A percentile compares a stretch with the other conserved stretches of the same genome.
Conservation (phyloP, 495 filamentous ascomycete species). For the Saxophila tyrrhenica region DNA sequence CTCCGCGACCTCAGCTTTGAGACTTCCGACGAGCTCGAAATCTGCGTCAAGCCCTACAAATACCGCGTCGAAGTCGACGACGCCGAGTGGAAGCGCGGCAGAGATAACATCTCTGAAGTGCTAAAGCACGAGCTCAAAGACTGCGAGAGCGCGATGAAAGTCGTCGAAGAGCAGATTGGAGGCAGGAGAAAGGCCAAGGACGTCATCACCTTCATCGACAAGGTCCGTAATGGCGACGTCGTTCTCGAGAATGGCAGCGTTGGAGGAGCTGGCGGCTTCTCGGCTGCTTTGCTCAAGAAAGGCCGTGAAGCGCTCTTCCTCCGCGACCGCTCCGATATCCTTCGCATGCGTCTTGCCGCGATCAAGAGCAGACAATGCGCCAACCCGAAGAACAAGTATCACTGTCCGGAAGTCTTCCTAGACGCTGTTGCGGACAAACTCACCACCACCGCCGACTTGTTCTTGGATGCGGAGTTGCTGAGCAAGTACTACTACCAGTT, state of each 20-base stretch:
- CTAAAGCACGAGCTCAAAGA: conserved; percentile 74
- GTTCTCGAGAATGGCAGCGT: conserved; percentile 54
- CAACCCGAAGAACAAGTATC: conserved; percentile 74
- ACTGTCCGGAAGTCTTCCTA: conserved; percentile 94
- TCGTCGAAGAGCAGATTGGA: conserved; percentile 61
- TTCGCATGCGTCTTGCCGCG: conserved; percentile 80
- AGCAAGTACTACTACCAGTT: conserved; percentile 94
- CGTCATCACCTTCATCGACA: conserved; percentile 84
- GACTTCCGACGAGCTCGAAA: conserved; percentile 96
- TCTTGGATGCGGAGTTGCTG: conserved; percentile 93
- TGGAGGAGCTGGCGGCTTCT: conserved; percentile 86
- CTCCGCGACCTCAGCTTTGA: conserved; percentile 91
- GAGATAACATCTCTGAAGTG: conserved; percentile 64
- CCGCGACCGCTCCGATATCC: conserved; percentile 73
- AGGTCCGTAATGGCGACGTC: conserved; percentile 70
- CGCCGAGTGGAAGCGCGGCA: conserved; percentile 70
- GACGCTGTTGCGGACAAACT: conserved; percentile 95
- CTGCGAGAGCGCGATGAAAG: conserved; percentile 67
- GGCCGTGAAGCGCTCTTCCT: conserved; percentile 90
- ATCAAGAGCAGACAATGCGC: conserved; percentile 81
- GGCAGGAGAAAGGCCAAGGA: conserved; percentile 76
- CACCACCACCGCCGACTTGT: conserved; percentile 85
- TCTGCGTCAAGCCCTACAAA: conserved; percentile 98
- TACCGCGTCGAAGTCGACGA: conserved; percentile 92
- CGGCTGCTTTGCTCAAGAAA: conserved; percentile 63